phyloP scores from a whole-genome alignment of 2,329 filamentous ascomycete genomes.

The Clarireedia hainanense region DNA sequence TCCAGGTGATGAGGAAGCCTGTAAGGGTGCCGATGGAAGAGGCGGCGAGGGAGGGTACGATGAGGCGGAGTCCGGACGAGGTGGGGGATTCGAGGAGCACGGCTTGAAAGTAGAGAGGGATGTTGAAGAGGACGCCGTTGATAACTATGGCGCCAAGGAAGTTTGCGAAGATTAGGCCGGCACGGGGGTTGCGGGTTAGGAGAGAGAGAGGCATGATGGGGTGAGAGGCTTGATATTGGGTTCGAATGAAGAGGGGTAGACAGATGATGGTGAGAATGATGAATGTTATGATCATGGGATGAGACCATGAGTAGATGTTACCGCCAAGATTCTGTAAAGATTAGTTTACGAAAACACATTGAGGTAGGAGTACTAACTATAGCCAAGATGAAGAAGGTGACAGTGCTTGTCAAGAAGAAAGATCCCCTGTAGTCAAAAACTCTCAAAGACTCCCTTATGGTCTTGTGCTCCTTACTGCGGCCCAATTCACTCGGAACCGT shows the following conservation, averaged over 20 bases:
- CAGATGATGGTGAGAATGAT: constrained; percentile 40
- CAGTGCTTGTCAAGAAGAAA: constrained; percentile 41
- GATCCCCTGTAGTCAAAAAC: constrained; percentile 52
- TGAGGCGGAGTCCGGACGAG: constrained; percentile 62
- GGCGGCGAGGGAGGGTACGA: constrained; percentile 51
- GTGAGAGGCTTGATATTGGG: constrained; percentile 41
- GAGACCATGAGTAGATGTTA: constrained; percentile 55
- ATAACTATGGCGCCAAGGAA: constrained; percentile 42
- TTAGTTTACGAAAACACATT: constrained; percentile 1
- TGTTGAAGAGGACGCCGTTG: constrained; percentile 53
- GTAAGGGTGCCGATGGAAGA: constrained; percentile 48
- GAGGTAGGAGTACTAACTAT: constrained; percentile 35
- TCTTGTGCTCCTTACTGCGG: constrained; percentile 36
- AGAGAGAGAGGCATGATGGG: constrained; percentile 55
- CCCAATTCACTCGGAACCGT: constrained; percentile 48
- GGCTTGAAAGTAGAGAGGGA: constrained; percentile 69
- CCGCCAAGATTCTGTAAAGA: constrained; percentile 47
- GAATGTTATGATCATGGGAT: constrained; percentile 48
- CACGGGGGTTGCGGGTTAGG: constrained; percentile 41
- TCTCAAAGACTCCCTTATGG: constrained; percentile 40
- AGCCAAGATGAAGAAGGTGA: constrained; percentile 50
- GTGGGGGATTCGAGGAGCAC: constrained; percentile 64
- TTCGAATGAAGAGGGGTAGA: constrained; percentile 44
- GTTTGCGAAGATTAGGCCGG: constrained; percentile 51
- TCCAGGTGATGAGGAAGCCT: constrained; percentile 54